These are phyloP conservation scores for Lablab purpureus DNA, from an alignment of 306 rosid genomes.

Conservation along the genomic window DNA sequence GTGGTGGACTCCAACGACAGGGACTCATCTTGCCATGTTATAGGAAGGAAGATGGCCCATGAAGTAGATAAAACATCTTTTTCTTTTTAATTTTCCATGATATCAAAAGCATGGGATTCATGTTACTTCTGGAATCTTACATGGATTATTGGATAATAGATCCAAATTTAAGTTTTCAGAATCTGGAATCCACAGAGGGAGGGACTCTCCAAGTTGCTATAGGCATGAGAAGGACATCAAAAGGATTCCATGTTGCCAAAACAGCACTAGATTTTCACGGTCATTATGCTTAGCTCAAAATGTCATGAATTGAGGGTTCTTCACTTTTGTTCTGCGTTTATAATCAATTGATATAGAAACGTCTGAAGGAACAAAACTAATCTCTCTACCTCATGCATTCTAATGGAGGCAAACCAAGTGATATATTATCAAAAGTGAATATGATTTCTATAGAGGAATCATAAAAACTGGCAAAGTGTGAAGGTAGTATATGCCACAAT, in stretches of 20 bases:
- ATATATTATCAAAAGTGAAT: too few relatives aligned
- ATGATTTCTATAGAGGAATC: neutral
- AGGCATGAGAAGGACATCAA: slow-evolving; percentile 31
- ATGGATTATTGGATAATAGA: slow-evolving; percentile 26
- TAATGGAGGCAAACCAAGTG: neutral
- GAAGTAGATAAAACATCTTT: neutral
- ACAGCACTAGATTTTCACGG: neutral
- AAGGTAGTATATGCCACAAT: neutral
- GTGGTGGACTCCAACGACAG: slow-evolving; percentile 47
- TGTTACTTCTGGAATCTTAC: slow-evolving; percentile 39
- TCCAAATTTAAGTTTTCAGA: slow-evolving; percentile 33
- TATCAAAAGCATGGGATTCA: slow-evolving; percentile 30
- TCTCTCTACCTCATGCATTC: neutral
- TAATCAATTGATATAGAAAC: neutral
- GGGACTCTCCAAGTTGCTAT: slow-evolving; percentile 9
- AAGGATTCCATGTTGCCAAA: slow-evolving; percentile 29
- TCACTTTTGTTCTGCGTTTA: neutral
- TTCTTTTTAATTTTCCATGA: slow-evolving; percentile 1
- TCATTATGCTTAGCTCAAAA: neutral
- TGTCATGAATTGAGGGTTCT: neutral
- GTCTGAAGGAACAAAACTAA: neutral
- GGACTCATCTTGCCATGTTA: slow-evolving; percentile 39
- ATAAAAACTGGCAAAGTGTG: neutral
- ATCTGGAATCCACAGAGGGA: slow-evolving; percentile 33
- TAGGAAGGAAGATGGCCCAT: slow-evolving; percentile 32